Percentiles rank a stretch among this genome's conserved stretches.
Evolutionary conservation across 2,329 filamentous ascomycete species (phyloP).

Genomic region (Huntiella bhutanensis): DNA sequence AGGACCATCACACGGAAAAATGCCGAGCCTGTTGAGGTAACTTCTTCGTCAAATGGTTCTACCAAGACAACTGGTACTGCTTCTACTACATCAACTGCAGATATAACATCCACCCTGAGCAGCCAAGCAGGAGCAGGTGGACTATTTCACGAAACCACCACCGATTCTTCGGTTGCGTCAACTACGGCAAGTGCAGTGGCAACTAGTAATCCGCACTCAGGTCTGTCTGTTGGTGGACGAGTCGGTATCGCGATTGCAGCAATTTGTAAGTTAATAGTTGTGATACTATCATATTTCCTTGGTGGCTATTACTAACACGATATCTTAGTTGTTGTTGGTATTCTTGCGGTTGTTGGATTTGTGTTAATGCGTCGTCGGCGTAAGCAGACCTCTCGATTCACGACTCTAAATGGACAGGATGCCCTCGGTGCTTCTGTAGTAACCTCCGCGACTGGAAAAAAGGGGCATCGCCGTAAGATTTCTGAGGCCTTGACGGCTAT

Average conservation of each 20-base stretch:
- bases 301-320: background rate
- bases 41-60: background rate
- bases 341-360: background rate
- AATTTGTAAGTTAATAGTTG: constrained; percentile 1
- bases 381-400: background rate
- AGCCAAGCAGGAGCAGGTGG: background rate
- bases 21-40: background rate
- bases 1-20: no score
- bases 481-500: no score
- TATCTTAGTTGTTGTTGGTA: background rate
- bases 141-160: no score
- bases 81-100: background rate
- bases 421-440: no score
- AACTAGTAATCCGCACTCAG: background rate
- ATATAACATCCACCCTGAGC: background rate
- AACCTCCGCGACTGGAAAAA: no score
- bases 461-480: no score
- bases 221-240: background rate
- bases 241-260: constrained; percentile 2
- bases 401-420: no score
- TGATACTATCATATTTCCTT: background rate
- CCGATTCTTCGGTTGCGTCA: no score
- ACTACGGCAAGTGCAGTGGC: no score
- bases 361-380: constrained; percentile 1
- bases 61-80: background rate